Evolutionary conservation across 257 asterid genomes (phyloP).

Genomic region (Jacaranda mimosifolia): DNA sequence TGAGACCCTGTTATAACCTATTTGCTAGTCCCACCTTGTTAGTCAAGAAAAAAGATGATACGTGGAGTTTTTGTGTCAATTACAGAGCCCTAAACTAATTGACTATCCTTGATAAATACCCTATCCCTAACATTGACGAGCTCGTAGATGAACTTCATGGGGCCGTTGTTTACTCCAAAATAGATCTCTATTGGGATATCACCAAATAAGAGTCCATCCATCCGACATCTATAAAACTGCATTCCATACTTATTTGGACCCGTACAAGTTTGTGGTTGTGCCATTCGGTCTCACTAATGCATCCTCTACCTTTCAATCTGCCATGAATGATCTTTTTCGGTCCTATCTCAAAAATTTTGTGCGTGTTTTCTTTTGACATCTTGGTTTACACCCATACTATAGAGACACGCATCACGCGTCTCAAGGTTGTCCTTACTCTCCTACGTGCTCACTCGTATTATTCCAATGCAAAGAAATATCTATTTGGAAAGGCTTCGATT

Average conservation of each 20-base stretch:
- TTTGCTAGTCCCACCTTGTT: too few species aligned
- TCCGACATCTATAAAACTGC: not conserved
- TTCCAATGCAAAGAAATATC: too few species aligned
- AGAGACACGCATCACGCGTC: too few species aligned
- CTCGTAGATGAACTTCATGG: not conserved
- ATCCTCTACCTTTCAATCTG: not conserved
- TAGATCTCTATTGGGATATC: not conserved
- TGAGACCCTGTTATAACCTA: too few species aligned
- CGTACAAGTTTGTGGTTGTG: not conserved
- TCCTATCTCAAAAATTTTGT: not conserved
- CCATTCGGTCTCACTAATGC: not conserved
- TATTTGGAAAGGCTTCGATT: too few species aligned
- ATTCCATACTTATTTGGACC: not conserved
- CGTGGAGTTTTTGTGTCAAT: too few species aligned
- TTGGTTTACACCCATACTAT: not conserved
- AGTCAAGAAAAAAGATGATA: too few species aligned
- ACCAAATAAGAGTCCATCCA: not conserved
- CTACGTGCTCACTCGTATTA: too few species aligned
- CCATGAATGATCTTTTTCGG: not conserved
- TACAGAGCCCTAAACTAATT: too few species aligned
- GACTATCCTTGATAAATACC: too few species aligned
- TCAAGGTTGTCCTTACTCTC: too few species aligned
- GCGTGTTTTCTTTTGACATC: not conserved
- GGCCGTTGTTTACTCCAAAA: not conserved
- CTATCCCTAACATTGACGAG: too few species aligned